Evolutionary conservation across 1,139 yeast species (phyloP).

Genomic region (Kurtzmaniella natalensis): DNA sequence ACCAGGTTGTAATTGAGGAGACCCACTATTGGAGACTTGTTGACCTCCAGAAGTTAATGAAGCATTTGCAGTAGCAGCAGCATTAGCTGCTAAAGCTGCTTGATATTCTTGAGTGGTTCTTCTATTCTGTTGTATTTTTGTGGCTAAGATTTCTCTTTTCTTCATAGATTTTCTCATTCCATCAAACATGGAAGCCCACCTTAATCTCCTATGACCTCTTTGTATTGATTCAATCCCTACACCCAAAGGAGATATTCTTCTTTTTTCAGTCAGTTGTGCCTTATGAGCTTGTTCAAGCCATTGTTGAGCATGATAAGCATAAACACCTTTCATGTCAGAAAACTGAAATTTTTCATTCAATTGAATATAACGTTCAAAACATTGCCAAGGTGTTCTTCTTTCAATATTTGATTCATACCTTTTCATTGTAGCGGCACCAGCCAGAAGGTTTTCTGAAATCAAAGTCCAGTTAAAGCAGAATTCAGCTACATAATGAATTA

Average conservation of each 20-base stretch:
- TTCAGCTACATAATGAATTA: slow-evolving; percentile 79
- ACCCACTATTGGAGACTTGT: slow-evolving; percentile 22
- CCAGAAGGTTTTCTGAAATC: slow-evolving; percentile 71
- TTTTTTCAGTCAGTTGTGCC: slow-evolving; percentile 80
- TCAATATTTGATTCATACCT: slow-evolving; percentile 84
- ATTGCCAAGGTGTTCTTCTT: slow-evolving; percentile 97
- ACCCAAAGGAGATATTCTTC: slow-evolving; percentile 88
- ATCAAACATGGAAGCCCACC: slow-evolving; percentile 96
- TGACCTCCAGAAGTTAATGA: slow-evolving; percentile 11
- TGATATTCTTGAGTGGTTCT: slow-evolving; percentile 9
- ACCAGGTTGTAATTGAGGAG: slow-evolving; percentile 3
- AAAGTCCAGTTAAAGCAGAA: slow-evolving; percentile 92
- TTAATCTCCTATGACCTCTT: slow-evolving; percentile 80
- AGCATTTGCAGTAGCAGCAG: slow-evolving; percentile 48
- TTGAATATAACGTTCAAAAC: slow-evolving; percentile 94
- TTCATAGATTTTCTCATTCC: slow-evolving; percentile 89
- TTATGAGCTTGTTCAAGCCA: slow-evolving; percentile 92
- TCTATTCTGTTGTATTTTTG: slow-evolving; percentile 33
- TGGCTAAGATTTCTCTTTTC: slow-evolving; percentile 61
- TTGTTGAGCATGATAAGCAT: slow-evolving; percentile 78
- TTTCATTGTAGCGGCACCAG: slow-evolving; percentile 52
- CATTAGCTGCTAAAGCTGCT: slow-evolving; percentile 19
- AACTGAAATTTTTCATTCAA: slow-evolving; percentile 83
- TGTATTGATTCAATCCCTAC: slow-evolving; percentile 89
- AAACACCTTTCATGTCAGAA: slow-evolving; percentile 81